Conservation (phyloP, 352 stramenopile species). For the Phytophthora citricola region DNA sequence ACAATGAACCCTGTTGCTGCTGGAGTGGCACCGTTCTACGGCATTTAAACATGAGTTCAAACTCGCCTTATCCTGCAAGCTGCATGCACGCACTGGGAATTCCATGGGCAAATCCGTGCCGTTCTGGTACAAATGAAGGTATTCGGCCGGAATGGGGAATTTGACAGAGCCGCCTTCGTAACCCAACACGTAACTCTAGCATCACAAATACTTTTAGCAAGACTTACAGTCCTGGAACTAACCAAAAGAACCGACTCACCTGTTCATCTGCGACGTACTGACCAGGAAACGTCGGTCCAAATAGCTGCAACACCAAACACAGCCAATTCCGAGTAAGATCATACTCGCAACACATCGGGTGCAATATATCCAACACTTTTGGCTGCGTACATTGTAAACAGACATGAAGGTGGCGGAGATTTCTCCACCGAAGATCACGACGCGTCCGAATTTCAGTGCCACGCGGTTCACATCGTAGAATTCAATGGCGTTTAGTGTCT, state of each 20-base stretch:
- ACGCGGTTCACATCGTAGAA: conserved; percentile 85
- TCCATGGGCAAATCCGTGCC: conserved; percentile 82
- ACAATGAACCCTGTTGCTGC: conserved; percentile 75
- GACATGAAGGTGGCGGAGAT: conserved; percentile 88
- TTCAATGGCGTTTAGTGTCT: conserved; percentile 75
- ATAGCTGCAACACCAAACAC: conserved; percentile 51
- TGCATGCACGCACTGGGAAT: conserved; percentile 60
- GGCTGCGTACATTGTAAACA: conserved; percentile 77
- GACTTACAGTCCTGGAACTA: background rate
- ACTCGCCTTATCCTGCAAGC: too few species aligned
- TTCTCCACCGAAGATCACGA: conserved; percentile 84
- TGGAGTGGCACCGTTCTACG: conserved; percentile 78
- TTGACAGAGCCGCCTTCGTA: conserved; percentile 78
- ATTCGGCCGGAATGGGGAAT: conserved; percentile 83
- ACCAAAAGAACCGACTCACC: conserved; percentile 31
- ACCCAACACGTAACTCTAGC: conserved; percentile 72
- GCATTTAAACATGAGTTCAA: background rate
- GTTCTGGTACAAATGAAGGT: conserved; percentile 75
- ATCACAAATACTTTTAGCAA: background rate
- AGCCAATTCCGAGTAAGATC: background rate
- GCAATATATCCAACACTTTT: background rate
- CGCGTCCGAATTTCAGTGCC: conserved; percentile 80
- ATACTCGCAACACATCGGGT: background rate
- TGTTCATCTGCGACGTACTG: conserved; percentile 70
- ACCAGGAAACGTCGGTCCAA: conserved; percentile 86